Percentiles rank a stretch among this genome's conserved stretches.
Evolutionary conservation across 441 rosid genomes (phyloP).

Genomic region (Pelargonium citronellum): DNA sequence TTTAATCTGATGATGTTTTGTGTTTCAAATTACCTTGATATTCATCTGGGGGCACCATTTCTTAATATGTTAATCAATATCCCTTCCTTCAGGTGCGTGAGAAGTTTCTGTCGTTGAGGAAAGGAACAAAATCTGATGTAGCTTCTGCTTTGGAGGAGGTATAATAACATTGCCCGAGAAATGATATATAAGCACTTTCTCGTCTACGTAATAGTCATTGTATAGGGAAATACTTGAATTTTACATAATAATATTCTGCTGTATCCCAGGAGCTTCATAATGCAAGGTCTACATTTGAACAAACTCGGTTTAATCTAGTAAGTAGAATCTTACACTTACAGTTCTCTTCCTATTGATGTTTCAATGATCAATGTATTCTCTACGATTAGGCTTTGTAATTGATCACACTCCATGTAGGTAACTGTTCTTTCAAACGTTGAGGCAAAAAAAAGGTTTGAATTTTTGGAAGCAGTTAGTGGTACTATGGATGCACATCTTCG

Average conservation of each 20-base stretch:
- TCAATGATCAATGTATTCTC: slow-evolving; percentile 2
- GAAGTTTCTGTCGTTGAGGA: slow-evolving; percentile 91
- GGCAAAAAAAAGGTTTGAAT: slow-evolving; percentile 96
- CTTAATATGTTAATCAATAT: background rate
- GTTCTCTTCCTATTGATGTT: background rate
- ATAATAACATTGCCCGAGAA: slow-evolving; percentile 10
- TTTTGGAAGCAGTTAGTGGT: slow-evolving; percentile 95
- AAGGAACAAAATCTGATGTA: slow-evolving; percentile 78
- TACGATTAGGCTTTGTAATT: slow-evolving; percentile 8
- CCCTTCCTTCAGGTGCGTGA: slow-evolving; percentile 67
- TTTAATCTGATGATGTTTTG: background rate
- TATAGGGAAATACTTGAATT: slow-evolving; percentile 12
- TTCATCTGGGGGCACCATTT: background rate
- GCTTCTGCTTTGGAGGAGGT: slow-evolving; percentile 87
- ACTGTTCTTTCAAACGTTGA: slow-evolving; percentile 92
- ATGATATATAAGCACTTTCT: slow-evolving; percentile 10
- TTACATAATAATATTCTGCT: slow-evolving; percentile 23
- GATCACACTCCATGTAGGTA: slow-evolving; percentile 42
- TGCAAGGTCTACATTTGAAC: slow-evolving; percentile 89
- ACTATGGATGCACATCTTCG: slow-evolving; percentile 99
- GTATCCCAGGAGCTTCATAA: slow-evolving; percentile 77
- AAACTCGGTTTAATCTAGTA: slow-evolving; percentile 90
- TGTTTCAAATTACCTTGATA: background rate
- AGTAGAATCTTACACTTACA: slow-evolving; percentile 24
- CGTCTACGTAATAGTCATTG: slow-evolving; percentile 7